Conservation (phyloP, 192 early-diverging fungal genomes). For the Umbelopsis sp. region DNA sequence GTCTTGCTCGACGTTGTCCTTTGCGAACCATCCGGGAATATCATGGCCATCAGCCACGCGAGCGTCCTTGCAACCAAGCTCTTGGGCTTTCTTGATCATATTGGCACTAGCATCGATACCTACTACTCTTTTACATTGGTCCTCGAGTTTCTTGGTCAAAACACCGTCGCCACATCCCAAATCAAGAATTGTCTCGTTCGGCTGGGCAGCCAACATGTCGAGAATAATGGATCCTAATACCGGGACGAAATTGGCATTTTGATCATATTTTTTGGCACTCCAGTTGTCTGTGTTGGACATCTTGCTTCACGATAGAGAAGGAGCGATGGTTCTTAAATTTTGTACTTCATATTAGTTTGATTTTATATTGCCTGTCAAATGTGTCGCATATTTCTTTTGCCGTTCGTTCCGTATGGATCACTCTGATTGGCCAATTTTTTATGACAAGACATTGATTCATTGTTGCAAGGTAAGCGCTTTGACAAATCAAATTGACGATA, state of each 20-base stretch:
- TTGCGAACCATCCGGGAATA: slow-evolving; percentile 39
- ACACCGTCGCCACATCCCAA: slow-evolving; percentile 72
- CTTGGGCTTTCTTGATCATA: slow-evolving; percentile 58
- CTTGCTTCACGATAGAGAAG: background rate
- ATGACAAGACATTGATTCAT: slow-evolving; percentile 9
- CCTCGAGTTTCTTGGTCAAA: slow-evolving; percentile 57
- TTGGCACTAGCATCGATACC: slow-evolving; percentile 60
- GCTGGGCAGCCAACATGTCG: slow-evolving; percentile 50
- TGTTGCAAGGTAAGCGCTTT: no score
- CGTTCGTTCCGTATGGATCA: background rate
- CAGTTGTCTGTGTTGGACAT: slow-evolving; percentile 46
- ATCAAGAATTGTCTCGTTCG: slow-evolving; percentile 63
- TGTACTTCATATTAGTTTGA: no score
- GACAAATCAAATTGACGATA: no score
- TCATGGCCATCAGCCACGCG: slow-evolving; percentile 61
- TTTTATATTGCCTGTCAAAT: background rate
- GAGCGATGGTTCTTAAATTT: background rate
- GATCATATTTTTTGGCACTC: slow-evolving; percentile 55
- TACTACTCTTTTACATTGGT: slow-evolving; percentile 50
- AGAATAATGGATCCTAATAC: slow-evolving; percentile 52
- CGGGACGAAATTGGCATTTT: slow-evolving; percentile 61
- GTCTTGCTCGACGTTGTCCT: slow-evolving; percentile 39
- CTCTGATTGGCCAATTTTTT: slow-evolving; percentile 3
- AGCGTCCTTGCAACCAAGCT: slow-evolving; percentile 40
- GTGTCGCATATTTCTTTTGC: slow-evolving; percentile 17